phyloP scores from a whole-genome alignment of 2,329 filamentous ascomycete species.

The Colletotrichum abscissum region DNA sequence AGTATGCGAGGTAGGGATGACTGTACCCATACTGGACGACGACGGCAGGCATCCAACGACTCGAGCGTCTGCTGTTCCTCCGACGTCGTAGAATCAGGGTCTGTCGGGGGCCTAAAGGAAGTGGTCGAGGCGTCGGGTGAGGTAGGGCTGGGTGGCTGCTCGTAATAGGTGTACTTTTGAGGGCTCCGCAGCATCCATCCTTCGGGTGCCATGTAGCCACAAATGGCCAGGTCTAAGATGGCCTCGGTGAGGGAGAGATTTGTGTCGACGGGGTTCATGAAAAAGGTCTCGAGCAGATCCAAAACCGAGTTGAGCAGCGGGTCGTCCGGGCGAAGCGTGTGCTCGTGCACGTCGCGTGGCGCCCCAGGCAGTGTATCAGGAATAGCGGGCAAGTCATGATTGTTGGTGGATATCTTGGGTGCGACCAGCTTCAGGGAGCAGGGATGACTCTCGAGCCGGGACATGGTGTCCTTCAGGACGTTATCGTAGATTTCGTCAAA shows the following conservation, averaged over 20 bases:
- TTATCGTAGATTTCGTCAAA: conserved; percentile 80
- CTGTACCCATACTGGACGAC: conserved; percentile 63
- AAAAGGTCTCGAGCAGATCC: conserved; percentile 81
- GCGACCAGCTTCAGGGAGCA: conserved; percentile 78
- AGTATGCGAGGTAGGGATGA: conserved; percentile 66
- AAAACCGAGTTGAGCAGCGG: conserved; percentile 74
- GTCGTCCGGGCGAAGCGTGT: conserved; percentile 72
- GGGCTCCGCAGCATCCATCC: conserved; percentile 89
- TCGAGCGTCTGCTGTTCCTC: conserved; percentile 57
- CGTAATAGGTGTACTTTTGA: conserved; percentile 68
- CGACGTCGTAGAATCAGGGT: conserved; percentile 52
- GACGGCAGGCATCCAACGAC: conserved; percentile 62
- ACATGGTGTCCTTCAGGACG: conserved; percentile 77
- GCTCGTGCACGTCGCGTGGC: conserved; percentile 68
- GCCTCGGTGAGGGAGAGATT: conserved; percentile 90
- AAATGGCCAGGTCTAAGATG: conserved; percentile 84
- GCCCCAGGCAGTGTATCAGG: conserved; percentile 68
- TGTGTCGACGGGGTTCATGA: conserved; percentile 90
- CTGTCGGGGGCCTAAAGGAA: conserved; percentile 51
- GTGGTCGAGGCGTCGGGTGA: conserved; percentile 40
- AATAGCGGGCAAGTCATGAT: conserved; percentile 66
- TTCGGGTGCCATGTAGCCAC: conserved; percentile 85
- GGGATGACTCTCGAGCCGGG: conserved; percentile 76
- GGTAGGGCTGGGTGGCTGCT: conserved; percentile 48
- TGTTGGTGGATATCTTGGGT: conserved; percentile 67